Evolutionary conservation across 2,329 filamentous ascomycete species (phyloP), one percentile per base, ranked within the genome.

Genomic region (Fonsecaea nubica): DNA sequence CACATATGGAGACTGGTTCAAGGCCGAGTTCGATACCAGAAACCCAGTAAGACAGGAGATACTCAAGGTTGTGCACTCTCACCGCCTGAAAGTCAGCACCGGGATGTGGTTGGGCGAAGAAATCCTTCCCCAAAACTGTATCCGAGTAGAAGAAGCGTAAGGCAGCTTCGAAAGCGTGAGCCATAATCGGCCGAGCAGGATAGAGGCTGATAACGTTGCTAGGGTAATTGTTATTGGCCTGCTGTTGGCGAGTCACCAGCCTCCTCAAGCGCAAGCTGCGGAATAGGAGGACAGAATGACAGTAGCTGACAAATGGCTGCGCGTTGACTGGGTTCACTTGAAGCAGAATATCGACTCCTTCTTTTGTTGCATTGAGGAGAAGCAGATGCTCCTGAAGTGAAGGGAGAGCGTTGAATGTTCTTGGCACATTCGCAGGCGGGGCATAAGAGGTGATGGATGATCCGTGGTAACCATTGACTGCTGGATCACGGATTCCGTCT

Each of bases 141-240:
- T 73, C 71, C 13, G 71, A 72, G 64, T 73, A 73, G 40, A 72
- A 63, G 55, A 72, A 73, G 36, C 70, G 65, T 18, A 73, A 48
- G 13, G 71, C 71, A 25, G 71, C 69, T 54, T 73, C 71, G 38
- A 73, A 72, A 7, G 71, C 71, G 60, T 73, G 70, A 21, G 70
- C 64, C 18, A 69, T 36, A 18, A 72, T 45, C 40, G 61, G 61
- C 25, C 65, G 58, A 6, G 71, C 65, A 32, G 71, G 68, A 52
- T 72, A 71, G 12, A 73, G 61, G 30, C 63, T 69, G 50, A 73
- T 62, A 40, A 69, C 38, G 54, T 70, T 69, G 40, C 53, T 40
- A 25, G 52, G 56, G 35, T 66, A 63, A 30, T 56, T 42, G 25
- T 58, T 50, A 35, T 50, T 62, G 4, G 52, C 21, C 18, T 56